A percentile compares a stretch with the other conserved stretches of the same genome.
These are phyloP conservation scores for Diplotaxis tenuifolia DNA, from an alignment of 345 rosid species.

Conservation along the genomic window DNA sequence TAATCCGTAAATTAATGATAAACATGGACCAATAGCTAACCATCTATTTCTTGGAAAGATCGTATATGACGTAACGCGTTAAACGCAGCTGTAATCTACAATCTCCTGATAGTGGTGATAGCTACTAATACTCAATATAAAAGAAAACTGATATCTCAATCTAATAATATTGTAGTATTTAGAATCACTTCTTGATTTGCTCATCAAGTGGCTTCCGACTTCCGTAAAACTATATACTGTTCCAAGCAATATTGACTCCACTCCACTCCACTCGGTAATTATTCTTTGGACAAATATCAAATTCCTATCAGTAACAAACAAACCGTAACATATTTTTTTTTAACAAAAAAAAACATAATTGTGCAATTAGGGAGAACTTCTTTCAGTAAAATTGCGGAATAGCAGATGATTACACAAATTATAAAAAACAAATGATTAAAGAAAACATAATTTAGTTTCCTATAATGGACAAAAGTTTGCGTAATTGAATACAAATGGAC, in stretches of 20 bases:
- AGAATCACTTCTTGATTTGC: slow-evolving; percentile 27
- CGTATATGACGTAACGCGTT: slow-evolving; percentile 31
- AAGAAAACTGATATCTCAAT: background rate
- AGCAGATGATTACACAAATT: no score
- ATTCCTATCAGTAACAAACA: background rate
- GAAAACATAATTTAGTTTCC: background rate
- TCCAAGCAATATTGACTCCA: slow-evolving; percentile 9
- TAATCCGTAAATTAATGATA: no score
- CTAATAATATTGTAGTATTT: background rate
- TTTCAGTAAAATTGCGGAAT: no score
- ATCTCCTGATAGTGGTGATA: slow-evolving; percentile 21
- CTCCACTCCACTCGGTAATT: background rate
- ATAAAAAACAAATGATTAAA: background rate
- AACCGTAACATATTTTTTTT: no score
- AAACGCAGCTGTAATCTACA: slow-evolving; percentile 34
- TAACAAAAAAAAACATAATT: background rate
- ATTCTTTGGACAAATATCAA: background rate
- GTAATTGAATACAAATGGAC: background rate
- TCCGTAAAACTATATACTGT: background rate
- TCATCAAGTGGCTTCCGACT: slow-evolving; percentile 12
- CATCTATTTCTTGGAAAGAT: slow-evolving; percentile 25
- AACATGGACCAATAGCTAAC: no score
- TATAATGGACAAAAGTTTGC: background rate
- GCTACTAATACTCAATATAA: slow-evolving; percentile 7
- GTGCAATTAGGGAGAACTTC: no score